Conservation (phyloP, 345 rosid species). For the Raphanus raphanistrum region DNA sequence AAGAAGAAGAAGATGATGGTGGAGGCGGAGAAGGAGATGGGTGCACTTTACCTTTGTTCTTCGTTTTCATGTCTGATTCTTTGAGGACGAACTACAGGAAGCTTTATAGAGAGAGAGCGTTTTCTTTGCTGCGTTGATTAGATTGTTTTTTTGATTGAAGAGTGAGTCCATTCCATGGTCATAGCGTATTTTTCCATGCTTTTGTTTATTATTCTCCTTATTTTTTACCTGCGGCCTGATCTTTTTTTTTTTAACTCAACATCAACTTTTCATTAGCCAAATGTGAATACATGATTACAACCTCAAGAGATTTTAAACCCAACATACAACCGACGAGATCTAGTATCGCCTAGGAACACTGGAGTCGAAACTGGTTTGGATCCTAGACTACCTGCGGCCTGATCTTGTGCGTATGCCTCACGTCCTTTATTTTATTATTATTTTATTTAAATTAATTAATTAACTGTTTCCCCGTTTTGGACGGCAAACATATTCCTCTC, state of each 20-base stretch:
- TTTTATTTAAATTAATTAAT: no score
- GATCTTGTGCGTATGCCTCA: neutral
- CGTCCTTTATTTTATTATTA: neutral
- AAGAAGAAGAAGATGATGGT: constrained; percentile 7
- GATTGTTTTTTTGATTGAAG: neutral
- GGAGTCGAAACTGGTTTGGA: no score
- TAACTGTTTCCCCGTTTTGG: neutral
- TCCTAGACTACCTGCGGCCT: neutral
- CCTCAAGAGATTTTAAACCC: no score
- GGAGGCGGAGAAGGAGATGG: constrained; percentile 49
- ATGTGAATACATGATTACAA: no score
- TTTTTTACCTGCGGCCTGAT: neutral
- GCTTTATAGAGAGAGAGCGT: neutral
- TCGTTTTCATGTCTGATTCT: constrained; percentile 52
- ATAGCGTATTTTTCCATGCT: neutral
- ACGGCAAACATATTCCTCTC: neutral
- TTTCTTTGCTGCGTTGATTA: neutral
- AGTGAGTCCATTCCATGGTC: neutral
- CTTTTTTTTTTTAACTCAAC: no score
- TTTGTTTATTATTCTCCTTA: neutral
- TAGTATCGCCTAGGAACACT: no score
- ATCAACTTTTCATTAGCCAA: no score
- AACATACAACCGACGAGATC: no score
- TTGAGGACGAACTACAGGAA: neutral
- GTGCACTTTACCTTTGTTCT: constrained; percentile 77